phyloP scores from a whole-genome alignment of 73 alveolate genomes.

The Stentor roeselii region DNA sequence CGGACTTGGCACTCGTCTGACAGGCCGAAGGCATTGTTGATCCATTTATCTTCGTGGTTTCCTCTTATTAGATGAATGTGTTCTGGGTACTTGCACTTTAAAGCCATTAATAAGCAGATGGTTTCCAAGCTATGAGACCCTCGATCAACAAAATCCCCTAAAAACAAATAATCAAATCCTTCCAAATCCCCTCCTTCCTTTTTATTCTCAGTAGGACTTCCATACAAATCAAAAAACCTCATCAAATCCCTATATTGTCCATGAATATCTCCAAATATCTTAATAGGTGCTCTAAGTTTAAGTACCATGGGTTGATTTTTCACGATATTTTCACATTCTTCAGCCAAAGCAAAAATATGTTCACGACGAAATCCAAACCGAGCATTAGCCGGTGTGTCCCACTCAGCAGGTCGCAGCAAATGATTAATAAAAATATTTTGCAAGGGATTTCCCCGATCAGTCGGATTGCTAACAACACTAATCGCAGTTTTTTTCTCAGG shows the following conservation, averaged over 20 bases:
- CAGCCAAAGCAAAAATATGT: conserved; percentile 69
- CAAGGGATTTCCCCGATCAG: conserved; percentile 30
- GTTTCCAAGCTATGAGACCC: conserved; percentile 77
- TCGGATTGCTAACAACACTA: neutral
- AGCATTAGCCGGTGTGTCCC: conserved; percentile 51
- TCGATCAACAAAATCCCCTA: conserved; percentile 96
- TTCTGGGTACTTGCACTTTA: conserved; percentile 76
- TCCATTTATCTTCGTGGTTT: conserved; percentile 52
- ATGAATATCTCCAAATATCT: conserved; percentile 92
- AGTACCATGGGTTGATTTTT: conserved; percentile 84
- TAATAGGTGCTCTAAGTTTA: conserved; percentile 82
- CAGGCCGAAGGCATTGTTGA: conserved; percentile 76
- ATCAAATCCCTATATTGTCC: conserved; percentile 91
- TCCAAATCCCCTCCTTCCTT: conserved; percentile 83
- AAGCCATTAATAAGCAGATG: conserved; percentile 78
- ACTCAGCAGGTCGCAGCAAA: conserved; percentile 73
- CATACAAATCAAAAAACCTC: conserved; percentile 95
- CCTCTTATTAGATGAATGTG: conserved; percentile 78
- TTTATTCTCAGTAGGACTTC: conserved; percentile 80
- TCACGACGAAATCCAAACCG: conserved; percentile 65
- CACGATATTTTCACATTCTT: conserved; percentile 65
- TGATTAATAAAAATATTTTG: conserved; percentile 67
- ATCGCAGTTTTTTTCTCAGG: neutral
- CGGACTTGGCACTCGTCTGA: conserved; percentile 92
- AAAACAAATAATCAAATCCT: conserved; percentile 85